Conservation (phyloP, 2,329 filamentous ascomycete species). For the Xylariales sp. region DNA sequence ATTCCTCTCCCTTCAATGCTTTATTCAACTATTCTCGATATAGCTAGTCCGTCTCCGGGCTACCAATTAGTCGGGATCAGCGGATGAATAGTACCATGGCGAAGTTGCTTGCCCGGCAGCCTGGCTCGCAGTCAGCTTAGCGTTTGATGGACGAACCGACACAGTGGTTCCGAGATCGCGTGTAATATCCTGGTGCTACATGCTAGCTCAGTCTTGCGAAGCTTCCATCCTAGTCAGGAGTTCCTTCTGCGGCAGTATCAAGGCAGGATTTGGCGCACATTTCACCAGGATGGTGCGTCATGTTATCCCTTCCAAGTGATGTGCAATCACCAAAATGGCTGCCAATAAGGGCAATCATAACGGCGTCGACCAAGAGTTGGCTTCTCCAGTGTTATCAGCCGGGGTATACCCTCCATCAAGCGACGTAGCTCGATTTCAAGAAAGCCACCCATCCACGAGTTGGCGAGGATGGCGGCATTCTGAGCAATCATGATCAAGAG, state of each 20-base stretch:
- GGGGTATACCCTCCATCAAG: neutral
- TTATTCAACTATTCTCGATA: no score
- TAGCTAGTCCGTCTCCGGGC: no score
- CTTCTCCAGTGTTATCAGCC: neutral
- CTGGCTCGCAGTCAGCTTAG: neutral
- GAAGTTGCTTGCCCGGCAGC: neutral
- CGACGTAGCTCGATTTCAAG: neutral
- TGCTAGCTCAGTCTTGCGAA: neutral
- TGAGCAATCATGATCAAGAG: slow-evolving; percentile 3
- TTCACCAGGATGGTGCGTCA: neutral
- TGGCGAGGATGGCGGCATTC: neutral
- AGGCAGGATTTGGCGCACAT: neutral
- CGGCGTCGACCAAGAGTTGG: neutral
- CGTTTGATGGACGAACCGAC: neutral
- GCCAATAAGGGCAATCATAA: neutral
- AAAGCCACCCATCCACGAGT: neutral
- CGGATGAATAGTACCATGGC: no score
- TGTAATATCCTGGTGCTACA: slow-evolving; percentile 2
- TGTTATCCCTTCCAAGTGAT: neutral
- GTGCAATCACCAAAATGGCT: neutral
- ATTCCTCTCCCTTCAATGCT: no score
- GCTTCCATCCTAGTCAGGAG: neutral
- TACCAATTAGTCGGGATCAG: no score
- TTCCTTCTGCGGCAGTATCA: neutral
- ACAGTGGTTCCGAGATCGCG: neutral